Evolutionary conservation across 495 filamentous ascomycete species (phyloP), one percentile per base, ranked within the genome.

Genomic region (Penicillium maclennaniae): DNA sequence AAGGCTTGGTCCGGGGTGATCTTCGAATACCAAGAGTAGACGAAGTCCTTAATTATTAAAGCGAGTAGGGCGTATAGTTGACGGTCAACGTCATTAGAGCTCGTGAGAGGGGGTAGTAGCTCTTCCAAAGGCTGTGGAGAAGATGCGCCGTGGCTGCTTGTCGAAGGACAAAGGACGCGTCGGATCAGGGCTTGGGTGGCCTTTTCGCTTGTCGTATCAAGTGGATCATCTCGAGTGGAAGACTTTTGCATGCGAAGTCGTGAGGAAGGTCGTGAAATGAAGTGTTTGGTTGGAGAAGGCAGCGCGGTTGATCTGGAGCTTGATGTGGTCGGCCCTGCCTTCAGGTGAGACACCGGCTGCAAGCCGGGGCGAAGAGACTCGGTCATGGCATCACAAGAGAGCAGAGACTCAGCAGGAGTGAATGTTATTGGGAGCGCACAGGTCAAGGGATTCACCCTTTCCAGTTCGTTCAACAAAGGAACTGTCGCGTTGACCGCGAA

Each of bases 21-120:
- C 62, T 87, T 89, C 43, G 77, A 78, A 71, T 98, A 98, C 93
- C 93, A 98, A 49, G 84, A 87, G 51, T 90, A 83, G 19, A 97
- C 87, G 67, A 89, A 91, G 55, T 96, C 92, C 60, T 86, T 82
- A 45, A 95, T 79, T 54, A 97, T 83, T 49, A 96, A 85, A 31
- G 93, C 87, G 48, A 98, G 79, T 23, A 97, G 77, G 12, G 89
- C 93, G 64, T 97, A 98, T 26, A 98, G 79, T 66, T 98, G 87
- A 53, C 90, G 71, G 63, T 98, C 93, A 52, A 96, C 82, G 52
- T 91, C 89, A 65, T 96, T 93, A 51, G 87, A 90, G 70, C 89
- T 92, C 17, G 93, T 96, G 58, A 98, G 80, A 19, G 91, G 91
- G 34, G 92, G 93, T 38, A 98, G 70, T 25, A 96, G 75, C 55